These are phyloP conservation scores for Globisporangium cederbergense DNA, from an alignment of 352 stramenopile species.

Conservation along the genomic window DNA sequence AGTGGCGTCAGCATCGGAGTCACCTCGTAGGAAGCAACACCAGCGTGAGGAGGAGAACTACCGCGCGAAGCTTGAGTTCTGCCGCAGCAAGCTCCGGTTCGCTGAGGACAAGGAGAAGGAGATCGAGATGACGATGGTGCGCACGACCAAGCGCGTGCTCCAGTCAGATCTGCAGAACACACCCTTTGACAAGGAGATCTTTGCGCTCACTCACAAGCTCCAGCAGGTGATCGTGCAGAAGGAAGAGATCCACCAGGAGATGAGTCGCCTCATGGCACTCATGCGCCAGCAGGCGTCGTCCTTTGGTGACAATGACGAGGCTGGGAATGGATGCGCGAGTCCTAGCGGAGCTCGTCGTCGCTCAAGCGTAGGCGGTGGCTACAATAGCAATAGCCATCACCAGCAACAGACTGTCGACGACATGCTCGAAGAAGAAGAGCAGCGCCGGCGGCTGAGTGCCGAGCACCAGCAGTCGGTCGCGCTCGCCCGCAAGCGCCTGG, in stretches of 20 bases:
- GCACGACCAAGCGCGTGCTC: conserved; percentile 68
- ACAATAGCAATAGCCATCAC: neutral
- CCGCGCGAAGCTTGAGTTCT: conserved; percentile 50
- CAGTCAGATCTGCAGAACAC: conserved; percentile 39
- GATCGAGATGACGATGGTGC: conserved; percentile 67
- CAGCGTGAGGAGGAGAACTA: conserved; percentile 40
- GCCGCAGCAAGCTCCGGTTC: conserved; percentile 54
- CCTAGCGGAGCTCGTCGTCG: neutral
- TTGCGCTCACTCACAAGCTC: conserved; percentile 66
- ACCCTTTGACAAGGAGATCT: conserved; percentile 78
- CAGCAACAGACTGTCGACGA: conserved; percentile 18
- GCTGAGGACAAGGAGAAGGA: conserved; percentile 65
- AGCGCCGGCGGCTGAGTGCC: conserved; percentile 20
- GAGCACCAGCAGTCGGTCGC: conserved; percentile 34
- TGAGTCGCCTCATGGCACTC: conserved; percentile 52
- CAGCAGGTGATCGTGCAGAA: conserved; percentile 76
- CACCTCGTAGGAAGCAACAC: conserved; percentile 12
- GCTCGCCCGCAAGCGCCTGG: conserved; percentile 16
- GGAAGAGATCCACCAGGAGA: conserved; percentile 70
- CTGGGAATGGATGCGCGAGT: neutral
- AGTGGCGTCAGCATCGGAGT: neutral
- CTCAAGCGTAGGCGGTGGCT: neutral
- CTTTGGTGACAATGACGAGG: neutral
- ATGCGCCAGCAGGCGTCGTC: conserved; percentile 18
- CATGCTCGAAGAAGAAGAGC: conserved; percentile 17